Evolutionary conservation across 345 rosid species (phyloP).

Genomic region (Salix koriyanagi): DNA sequence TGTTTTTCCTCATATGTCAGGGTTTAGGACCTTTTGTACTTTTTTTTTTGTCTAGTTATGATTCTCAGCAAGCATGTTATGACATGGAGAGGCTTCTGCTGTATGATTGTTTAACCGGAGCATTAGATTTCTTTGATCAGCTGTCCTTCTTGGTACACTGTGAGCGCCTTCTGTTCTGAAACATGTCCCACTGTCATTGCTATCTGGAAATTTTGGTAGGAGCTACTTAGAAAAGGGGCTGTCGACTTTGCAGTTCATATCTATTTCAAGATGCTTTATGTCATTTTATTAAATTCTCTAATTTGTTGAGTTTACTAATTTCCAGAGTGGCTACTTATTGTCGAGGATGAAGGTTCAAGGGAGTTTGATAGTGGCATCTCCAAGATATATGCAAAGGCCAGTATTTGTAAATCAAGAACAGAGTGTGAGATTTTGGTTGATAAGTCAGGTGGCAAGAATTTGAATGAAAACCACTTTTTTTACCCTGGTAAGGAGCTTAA

Average conservation of each 20-base stretch:
- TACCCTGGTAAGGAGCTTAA: not conserved
- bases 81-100: constrained; percentile 12
- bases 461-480: constrained; percentile 5
- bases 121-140: constrained; percentile 17
- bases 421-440: constrained; percentile 21
- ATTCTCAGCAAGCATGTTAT: constrained; percentile 25
- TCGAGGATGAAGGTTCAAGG: constrained; percentile 56
- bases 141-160: constrained; percentile 14
- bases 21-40: constrained; percentile 8
- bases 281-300: not conserved
- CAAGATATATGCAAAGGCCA: constrained; percentile 46
- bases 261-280: not conserved
- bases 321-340: constrained; percentile 60
- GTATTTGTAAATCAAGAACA: constrained; percentile 37
- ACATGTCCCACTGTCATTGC: constrained; percentile 7
- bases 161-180: constrained; percentile 9
- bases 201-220: constrained; percentile 11
- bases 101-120: constrained; percentile 20
- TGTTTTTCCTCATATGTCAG: constrained; percentile 2
- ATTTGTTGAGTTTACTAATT: constrained; percentile 14
- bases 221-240: constrained; percentile 10
- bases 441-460: constrained; percentile 8
- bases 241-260: not conserved
- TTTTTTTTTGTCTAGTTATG: constrained; percentile 8
- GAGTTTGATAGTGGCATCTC: constrained; percentile 47